Conservation (phyloP, 768 basidiomycete species). For the Amanita polypyramis region DNA sequence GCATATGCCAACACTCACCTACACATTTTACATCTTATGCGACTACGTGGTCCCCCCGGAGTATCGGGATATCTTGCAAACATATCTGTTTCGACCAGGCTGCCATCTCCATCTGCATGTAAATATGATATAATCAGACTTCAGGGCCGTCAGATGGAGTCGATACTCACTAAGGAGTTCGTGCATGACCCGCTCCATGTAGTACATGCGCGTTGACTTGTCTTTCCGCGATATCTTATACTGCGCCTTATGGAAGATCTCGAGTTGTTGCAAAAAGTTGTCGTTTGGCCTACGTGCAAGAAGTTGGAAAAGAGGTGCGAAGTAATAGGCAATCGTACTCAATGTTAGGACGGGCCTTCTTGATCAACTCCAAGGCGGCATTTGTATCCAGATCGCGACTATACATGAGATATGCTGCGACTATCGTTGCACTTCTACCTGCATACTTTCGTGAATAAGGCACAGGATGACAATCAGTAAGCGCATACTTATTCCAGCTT, state of each 20-base stretch:
- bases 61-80: conserved; percentile 65
- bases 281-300: conserved; percentile 60
- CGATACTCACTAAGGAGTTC: conserved; percentile 66
- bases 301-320: not conserved
- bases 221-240: conserved; percentile 59
- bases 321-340: conserved; percentile 39
- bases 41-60: conserved; percentile 38
- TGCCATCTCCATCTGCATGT: conserved; percentile 62
- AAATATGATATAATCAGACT: conserved; percentile 8
- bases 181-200: conserved; percentile 63
- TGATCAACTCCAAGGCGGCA: conserved; percentile 60
- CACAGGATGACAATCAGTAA: not conserved
- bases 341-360: conserved; percentile 51
- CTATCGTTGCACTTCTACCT: conserved; percentile 81
- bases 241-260: conserved; percentile 64
- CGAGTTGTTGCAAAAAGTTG: conserved; percentile 73
- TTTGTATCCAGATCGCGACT: conserved; percentile 43
- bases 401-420: conserved; percentile 86
- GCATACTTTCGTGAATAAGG: not conserved
- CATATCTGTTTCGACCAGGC: conserved; percentile 53
- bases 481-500: conserved; percentile 76
- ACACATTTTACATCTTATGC: conserved; percentile 91
- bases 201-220: conserved; percentile 70
- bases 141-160: conserved; percentile 9
- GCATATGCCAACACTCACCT: conserved; percentile 30